phyloP scores from a whole-genome alignment of 169 alveolate species.

The Plasmodium gonderi region DNA sequence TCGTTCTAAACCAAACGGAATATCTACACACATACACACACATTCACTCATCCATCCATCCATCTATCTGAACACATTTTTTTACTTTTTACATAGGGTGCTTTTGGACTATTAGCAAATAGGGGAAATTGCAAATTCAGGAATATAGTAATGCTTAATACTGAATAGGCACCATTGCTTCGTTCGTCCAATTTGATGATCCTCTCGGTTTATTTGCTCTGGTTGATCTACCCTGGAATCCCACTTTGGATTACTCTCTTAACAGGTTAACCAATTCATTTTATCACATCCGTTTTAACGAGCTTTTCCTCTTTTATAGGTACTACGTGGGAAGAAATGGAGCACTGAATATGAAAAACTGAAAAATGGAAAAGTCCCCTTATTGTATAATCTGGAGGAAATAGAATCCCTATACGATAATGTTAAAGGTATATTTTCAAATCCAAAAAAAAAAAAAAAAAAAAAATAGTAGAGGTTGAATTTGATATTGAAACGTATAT shows the following conservation, averaged over 20 bases:
- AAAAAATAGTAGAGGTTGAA: background rate
- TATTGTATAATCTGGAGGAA: slow-evolving; percentile 45
- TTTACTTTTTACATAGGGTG: slow-evolving; percentile 29
- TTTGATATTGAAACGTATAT: background rate
- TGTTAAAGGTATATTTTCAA: slow-evolving; percentile 13
- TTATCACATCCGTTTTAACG: no score
- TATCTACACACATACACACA: background rate
- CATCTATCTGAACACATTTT: background rate
- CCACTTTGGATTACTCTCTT: background rate
- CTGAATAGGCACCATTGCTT: background rate
- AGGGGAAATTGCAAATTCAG: slow-evolving; percentile 72
- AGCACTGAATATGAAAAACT: slow-evolving; percentile 51
- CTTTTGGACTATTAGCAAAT: slow-evolving; percentile 60
- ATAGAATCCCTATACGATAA: slow-evolving; percentile 44
- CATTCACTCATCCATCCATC: background rate
- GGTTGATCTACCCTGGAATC: background rate
- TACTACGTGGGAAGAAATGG: slow-evolving; percentile 71
- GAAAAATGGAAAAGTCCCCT: slow-evolving; percentile 4
- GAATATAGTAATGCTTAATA: slow-evolving; percentile 34
- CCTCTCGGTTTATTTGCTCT: background rate
- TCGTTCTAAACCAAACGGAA: no score
- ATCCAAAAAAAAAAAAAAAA: background rate
- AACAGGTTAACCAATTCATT: background rate
- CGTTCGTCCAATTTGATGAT: background rate
- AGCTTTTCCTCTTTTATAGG: slow-evolving; percentile 12